Base-by-base conservation (phyloP, 352 stramenopile genomes). In the Globisporangium nodosum region DNA sequence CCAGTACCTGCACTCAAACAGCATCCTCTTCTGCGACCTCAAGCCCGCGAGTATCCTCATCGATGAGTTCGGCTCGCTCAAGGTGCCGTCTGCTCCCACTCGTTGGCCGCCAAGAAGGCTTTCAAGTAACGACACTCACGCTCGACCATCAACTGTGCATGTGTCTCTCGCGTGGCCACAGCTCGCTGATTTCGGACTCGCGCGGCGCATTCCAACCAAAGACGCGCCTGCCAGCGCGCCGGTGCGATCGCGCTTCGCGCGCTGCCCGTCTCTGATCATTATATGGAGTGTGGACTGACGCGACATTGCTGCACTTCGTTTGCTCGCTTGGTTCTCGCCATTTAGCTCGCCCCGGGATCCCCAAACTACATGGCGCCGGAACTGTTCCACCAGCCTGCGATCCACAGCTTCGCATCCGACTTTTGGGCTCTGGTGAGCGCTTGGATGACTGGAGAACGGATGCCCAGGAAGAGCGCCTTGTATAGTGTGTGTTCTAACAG, bases 321-420 rank as follows among this genome's bases (percentile, higher is more conserved):
- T 37, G 5, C 33, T 37, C 0, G 33, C 9, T 37, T 9, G 35
- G 0, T 40, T 40, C 12, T 15, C 35, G 0, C 8, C 12, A 16
- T 18, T 1, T 45, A 88, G 73, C 68, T 91, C 53, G 71, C 68
- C 15, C 71, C 78, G 37, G 90, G 89, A 6, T 94, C 85, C 4
- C 88, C 88, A 0, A 87, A 88, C 57, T 98, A 97, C 66, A 97
- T 97, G 90, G 89, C 92, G 1, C 90, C 92, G 0, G 92, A 98
- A 56, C 70, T 98, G 31, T 97, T 97, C 60, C 76, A 90, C 7
- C 72, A 90, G 20, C 70, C 82, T 18, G 76, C 77, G 31, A 68
- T 96, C 4, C 85, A 96, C 66, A 96, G 83, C 55, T 97, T 96
- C 63, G 89, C 85, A 24, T 96, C 87, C 12, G 92, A 94, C 49